Conservation (phyloP, 163 green algal species). For the Chlorella variabilis region DNA sequence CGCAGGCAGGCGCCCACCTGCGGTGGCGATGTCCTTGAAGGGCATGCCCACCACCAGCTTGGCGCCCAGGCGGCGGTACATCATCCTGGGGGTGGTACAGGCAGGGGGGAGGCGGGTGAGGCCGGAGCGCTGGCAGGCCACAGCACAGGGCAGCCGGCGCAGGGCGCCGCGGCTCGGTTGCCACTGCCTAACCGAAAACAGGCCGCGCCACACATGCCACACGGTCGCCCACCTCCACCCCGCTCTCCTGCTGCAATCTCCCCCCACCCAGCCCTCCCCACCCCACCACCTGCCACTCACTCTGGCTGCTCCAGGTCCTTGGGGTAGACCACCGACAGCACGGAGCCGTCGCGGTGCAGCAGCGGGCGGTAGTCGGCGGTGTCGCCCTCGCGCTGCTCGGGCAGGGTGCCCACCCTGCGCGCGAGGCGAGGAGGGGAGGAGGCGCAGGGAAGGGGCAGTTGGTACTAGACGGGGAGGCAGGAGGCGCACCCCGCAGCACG, state of each 20-base stretch:
- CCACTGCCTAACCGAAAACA: too few relatives aligned
- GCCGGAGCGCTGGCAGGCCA: neutral
- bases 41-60: conserved; percentile 99
- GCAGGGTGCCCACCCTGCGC: conserved; percentile 77
- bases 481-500: neutral
- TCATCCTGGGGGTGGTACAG: conserved; percentile 5
- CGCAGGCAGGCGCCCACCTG: conserved; percentile 16
- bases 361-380: conserved; percentile 81
- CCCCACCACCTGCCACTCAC: conserved; percentile 4
- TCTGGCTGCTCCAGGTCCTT: conserved; percentile 49
- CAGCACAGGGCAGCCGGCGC: neutral
- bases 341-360: conserved; percentile 95
- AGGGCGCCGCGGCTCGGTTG: too few relatives aligned
- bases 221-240: neutral
- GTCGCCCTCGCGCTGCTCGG: conserved; percentile 81
- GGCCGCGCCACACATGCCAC: too few relatives aligned
- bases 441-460: neutral
- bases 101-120: neutral
- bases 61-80: conserved; percentile 90
- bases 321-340: conserved; percentile 77
- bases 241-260: too few relatives aligned
- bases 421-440: neutral
- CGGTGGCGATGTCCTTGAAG: conserved; percentile 98
- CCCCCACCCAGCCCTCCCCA: neutral
- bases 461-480: too few relatives aligned